Base-by-base conservation (phyloP, 225 moss, liverwort and hornwort species). In the Bryum argenteum region DNA sequence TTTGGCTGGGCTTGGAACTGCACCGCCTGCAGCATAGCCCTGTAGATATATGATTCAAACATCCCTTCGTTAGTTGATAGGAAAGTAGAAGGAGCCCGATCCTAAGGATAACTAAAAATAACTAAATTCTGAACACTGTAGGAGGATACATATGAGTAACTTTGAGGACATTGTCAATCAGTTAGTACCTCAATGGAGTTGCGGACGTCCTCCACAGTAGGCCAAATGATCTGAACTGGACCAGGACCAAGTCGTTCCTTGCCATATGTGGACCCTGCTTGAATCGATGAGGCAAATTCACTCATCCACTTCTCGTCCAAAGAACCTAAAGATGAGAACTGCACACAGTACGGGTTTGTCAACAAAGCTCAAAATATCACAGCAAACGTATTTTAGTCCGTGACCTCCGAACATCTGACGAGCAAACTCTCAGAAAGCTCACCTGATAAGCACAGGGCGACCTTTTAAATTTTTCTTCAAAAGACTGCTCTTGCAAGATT, bases 291-390 rank as follows among this genome's bases (percentile, higher is more conserved):
- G 5, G 84, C 83, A 70, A 99, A 81, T 71, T 99, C 98, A 67
- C 73, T 75, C 45, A 99, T 58, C 98, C 98, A 99, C 67, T 93
- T 94, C 66, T 99, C 98, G 72, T 99, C 94, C 75, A 99, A 69
- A 28, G 98, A 94, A 45, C 98, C 98, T 58, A 99, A 78, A 71
- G 94, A 94, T 53, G 98, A 99, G 74, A 99, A 99, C 91, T 99
- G 90, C 79, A 82, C 71, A 82, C 24, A 58, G 18, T 43, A 42
- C n/a, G n/a, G 61, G 22, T 43, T 4, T 33, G 33, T 33, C 56
- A 10, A 59, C 58, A 19, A 11, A 63, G 18, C 45, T 63, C 52
- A 59, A 23, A 42, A 22, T 69, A 60, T 21, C 19, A 18, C 70
- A 47, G 20, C 0, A 61, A 75, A 48, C 42, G 2, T 9, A n/a